phyloP scores from a whole-genome alignment of 2,329 filamentous ascomycete species.

The Arthroderma sp. region DNA sequence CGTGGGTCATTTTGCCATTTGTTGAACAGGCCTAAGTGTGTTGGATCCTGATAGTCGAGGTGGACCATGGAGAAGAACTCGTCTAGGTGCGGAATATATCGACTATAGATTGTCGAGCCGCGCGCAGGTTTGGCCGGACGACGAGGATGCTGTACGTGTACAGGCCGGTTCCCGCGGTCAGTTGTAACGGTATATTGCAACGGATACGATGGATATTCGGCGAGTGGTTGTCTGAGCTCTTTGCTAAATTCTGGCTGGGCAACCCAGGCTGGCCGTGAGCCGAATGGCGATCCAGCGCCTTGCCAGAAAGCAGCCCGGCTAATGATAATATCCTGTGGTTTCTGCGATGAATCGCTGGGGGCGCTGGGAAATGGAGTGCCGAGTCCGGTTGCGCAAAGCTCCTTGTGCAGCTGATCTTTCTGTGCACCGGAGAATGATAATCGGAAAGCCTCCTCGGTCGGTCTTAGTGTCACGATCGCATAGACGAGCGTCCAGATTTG shows the following conservation, averaged over 20 bases:
- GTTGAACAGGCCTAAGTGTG: constrained; percentile 61
- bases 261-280: constrained; percentile 50
- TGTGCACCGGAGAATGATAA: constrained; percentile 19
- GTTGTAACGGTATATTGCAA: constrained; percentile 34
- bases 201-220: constrained; percentile 20
- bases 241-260: constrained; percentile 27
- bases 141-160: constrained; percentile 55
- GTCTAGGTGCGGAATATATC: constrained; percentile 61
- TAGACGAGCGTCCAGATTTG: constrained; percentile 30
- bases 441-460: constrained; percentile 22
- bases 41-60: constrained; percentile 50
- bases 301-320: constrained; percentile 53
- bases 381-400: constrained; percentile 27
- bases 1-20: constrained; percentile 74
- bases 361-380: constrained; percentile 29
- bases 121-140: constrained; percentile 58
- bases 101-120: constrained; percentile 59
- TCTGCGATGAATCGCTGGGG: constrained; percentile 17
- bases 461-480: constrained; percentile 22
- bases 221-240: constrained; percentile 13
- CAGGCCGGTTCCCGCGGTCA: constrained; percentile 32
- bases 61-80: constrained; percentile 65
- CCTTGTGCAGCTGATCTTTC: constrained; percentile 16
- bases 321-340: constrained; percentile 33
- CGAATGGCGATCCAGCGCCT: constrained; percentile 53